Conservation (phyloP, 2,329 filamentous ascomycete species). For the Fusarium nanum region DNA sequence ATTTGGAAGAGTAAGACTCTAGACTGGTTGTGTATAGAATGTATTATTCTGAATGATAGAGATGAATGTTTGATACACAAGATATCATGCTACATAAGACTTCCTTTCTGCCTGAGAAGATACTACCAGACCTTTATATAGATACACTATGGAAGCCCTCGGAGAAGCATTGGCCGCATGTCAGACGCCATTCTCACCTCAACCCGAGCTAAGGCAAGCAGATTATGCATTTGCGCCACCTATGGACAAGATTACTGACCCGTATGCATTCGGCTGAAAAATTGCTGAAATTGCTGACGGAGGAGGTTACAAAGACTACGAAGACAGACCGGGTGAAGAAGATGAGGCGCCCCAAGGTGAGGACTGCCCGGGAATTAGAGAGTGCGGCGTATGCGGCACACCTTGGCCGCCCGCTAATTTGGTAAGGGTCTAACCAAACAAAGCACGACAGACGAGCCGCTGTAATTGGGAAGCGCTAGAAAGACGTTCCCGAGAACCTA, state of each 20-base stretch:
- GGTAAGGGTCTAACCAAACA: slow-evolving; percentile 8
- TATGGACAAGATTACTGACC: slow-evolving; percentile 17
- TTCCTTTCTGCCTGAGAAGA: slow-evolving; percentile 30
- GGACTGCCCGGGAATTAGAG: not conserved
- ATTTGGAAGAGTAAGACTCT: slow-evolving; percentile 34
- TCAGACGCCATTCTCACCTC: slow-evolving; percentile 2
- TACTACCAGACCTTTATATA: slow-evolving; percentile 37
- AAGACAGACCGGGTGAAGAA: slow-evolving; percentile 40
- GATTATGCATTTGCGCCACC: not conserved
- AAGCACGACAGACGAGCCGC: slow-evolving; percentile 15
- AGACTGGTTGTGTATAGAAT: not conserved
- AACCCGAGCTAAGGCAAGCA: not conserved
- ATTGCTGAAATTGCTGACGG: slow-evolving; percentile 31
- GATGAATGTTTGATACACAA: slow-evolving; percentile 16
- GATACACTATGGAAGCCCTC: slow-evolving; percentile 26
- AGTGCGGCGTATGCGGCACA: slow-evolving; percentile 32
- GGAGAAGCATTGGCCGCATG: slow-evolving; percentile 19
- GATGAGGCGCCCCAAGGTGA: slow-evolving; percentile 23
- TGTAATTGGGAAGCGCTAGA: slow-evolving; percentile 19
- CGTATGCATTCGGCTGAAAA: slow-evolving; percentile 2
- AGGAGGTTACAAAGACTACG: slow-evolving; percentile 33
- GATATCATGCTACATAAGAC: slow-evolving; percentile 5
- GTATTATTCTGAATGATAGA: not conserved
- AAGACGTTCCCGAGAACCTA: slow-evolving; percentile 8
- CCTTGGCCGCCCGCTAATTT: slow-evolving; percentile 4